Conservation (phyloP, 2,329 filamentous ascomycete species). For the Gremmenia infestans region DNA sequence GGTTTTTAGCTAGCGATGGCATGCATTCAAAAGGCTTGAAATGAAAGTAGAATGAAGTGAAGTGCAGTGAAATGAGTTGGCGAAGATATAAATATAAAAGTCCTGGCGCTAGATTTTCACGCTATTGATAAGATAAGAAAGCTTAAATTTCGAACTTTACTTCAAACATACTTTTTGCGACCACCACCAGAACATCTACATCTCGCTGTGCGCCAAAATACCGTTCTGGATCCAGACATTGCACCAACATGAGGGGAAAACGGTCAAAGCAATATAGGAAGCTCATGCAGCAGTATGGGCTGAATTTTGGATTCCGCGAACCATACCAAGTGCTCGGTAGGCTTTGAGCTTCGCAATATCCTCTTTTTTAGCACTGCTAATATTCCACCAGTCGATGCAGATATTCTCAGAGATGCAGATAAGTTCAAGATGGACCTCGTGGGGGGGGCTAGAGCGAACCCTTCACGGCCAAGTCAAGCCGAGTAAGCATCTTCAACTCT, state of each 20-base stretch:
- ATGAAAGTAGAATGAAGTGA: no score
- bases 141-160: slow-evolving; percentile 10
- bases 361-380: slow-evolving; percentile 5
- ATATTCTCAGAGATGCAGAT: slow-evolving; percentile 76
- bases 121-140: slow-evolving; percentile 14
- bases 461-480: slow-evolving; percentile 83
- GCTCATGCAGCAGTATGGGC: slow-evolving; percentile 87
- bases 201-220: not conserved
- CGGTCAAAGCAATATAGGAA: slow-evolving; percentile 73
- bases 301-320: slow-evolving; percentile 85
- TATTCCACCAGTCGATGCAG: slow-evolving; percentile 62
- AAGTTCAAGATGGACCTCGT: slow-evolving; percentile 88
- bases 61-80: no score
- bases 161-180: not conserved
- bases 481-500: slow-evolving; percentile 44
- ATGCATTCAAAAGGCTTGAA: no score
- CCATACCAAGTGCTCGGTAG: slow-evolving; percentile 83
- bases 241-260: slow-evolving; percentile 59
- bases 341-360: slow-evolving; percentile 21
- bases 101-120: not conserved
- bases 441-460: slow-evolving; percentile 69
- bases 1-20: no score
- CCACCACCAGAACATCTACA: not conserved
- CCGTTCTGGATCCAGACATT: not conserved
- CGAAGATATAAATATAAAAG: no score